phyloP scores from a whole-genome alignment of 352 stramenopile species.

The Pythium folliculosum region DNA sequence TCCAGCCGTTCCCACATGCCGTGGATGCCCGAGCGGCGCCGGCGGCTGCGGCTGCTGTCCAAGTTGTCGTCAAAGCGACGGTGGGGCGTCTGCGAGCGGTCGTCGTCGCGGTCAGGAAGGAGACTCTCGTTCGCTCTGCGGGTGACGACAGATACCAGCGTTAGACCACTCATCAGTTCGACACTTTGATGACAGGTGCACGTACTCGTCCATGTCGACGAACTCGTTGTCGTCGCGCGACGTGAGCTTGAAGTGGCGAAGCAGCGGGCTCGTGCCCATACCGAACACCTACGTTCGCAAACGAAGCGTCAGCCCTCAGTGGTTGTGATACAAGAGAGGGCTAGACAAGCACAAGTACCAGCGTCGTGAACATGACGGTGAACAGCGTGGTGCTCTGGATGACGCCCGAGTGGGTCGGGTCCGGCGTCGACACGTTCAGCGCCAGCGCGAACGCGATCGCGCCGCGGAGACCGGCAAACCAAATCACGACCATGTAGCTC shows the following conservation, averaged over 20 bases:
- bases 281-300: conserved; percentile 35
- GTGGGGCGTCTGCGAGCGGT: conserved; percentile 32
- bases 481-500: conserved; percentile 85
- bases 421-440: conserved; percentile 60
- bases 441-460: conserved; percentile 92
- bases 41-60: conserved; percentile 31
- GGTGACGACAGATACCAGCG: conserved; percentile 25
- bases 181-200: neutral
- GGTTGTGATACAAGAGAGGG: no score
- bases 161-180: no score
- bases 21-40: conserved; percentile 34
- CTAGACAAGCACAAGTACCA: conserved; percentile 28
- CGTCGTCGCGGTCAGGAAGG: conserved; percentile 51
- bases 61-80: conserved; percentile 28
- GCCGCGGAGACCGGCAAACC: conserved; percentile 92
- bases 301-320: neutral
- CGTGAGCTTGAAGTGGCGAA: conserved; percentile 32
- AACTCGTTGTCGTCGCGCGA: conserved; percentile 12
- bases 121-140: conserved; percentile 54
- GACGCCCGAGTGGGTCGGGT: conserved; percentile 36
- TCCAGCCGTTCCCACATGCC: conserved; percentile 27
- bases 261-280: conserved; percentile 42
- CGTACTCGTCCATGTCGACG: conserved; percentile 16
- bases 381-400: conserved; percentile 58
- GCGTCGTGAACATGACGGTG: conserved; percentile 56